Conservation (phyloP, 495 filamentous ascomycete species). For the Neurospora sp. region DNA sequence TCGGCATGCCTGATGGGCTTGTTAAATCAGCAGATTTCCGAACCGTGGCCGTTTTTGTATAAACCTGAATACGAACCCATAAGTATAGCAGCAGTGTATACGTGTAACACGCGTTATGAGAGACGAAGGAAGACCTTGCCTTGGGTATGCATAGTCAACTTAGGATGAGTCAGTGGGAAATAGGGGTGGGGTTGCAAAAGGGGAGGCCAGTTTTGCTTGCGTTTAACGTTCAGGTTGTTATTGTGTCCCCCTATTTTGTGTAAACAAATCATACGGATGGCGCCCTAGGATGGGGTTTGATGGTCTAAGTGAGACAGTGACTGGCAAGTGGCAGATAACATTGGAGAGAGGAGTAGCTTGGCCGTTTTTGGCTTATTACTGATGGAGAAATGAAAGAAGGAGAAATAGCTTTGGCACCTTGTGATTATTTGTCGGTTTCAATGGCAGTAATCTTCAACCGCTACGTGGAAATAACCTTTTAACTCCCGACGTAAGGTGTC, state of each 20-base stretch:
- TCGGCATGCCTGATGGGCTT: background rate
- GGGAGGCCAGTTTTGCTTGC: background rate
- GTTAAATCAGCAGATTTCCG: background rate
- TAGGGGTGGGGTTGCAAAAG: background rate
- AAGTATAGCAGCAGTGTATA: background rate
- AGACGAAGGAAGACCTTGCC: background rate
- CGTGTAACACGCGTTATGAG: background rate
- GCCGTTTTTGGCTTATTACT: background rate
- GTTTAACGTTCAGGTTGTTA: background rate
- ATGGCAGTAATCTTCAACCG: background rate
- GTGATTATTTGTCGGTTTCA: background rate
- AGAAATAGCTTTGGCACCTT: background rate
- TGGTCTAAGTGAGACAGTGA: background rate
- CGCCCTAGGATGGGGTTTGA: background rate
- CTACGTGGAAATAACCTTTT: background rate
- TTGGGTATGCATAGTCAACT: background rate
- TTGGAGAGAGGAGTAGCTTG: background rate
- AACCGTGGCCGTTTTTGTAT: background rate
- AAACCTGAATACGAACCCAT: background rate
- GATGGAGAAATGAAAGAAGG: background rate
- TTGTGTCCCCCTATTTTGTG: background rate
- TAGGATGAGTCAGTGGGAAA: background rate
- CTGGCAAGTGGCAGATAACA: background rate
- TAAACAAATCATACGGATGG: slow-evolving; percentile 1
- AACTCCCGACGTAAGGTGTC: background rate